Base-by-base conservation (phyloP, 1,284 basidiomycete species). In the Prillingera fragicola region DNA sequence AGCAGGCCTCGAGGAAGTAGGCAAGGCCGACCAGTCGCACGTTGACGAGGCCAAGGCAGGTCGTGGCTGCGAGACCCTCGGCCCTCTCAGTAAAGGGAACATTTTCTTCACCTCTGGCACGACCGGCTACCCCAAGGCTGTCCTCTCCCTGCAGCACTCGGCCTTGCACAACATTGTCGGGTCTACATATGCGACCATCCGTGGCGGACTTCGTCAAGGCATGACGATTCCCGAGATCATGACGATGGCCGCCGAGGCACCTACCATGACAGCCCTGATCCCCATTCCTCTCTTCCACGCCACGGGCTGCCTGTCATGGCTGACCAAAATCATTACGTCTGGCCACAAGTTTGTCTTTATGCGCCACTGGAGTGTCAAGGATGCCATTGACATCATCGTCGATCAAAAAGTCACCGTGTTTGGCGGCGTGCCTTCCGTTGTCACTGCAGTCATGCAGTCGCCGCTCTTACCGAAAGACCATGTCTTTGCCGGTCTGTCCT, bases 211-310 rank as follows among this genome's bases (percentile, higher is more conserved):
- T n/a, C n/a, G n/a, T n/a, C n/a, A n/a, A n/a, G n/a, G n/a, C n/a
- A n/a, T n/a, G n/a, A n/a, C n/a, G n/a, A n/a, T n/a, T n/a, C n/a
- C n/a, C n/a, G n/a, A n/a, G n/a, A n/a, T n/a, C n/a, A n/a, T n/a
- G n/a, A n/a, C n/a, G n/a, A n/a, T n/a, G n/a, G n/a, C n/a, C n/a
- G n/a, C n/a, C n/a, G n/a, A n/a, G n/a, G n/a, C n/a, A n/a, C n/a
- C n/a, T n/a, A n/a, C n/a, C n/a, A n/a, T n/a, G n/a, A n/a, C n/a
- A n/a, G 38, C 23, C 15, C 50, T 68, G 2, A 54, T 64, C 27
- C 45, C 60, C 15, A 58, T 68, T 24, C 66, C 65, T 8, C 50
- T 68, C 6, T 68, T 68, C 52, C 66, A 68, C 59, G 60, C 66
- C 3, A 66, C 66, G 1, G 66, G 65, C 8, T 63, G 61, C 40